Evolutionary conservation across 768 basidiomycete genomes (phyloP), one percentile per base, ranked within the genome.

Genomic region (Neoboletus magnificus): DNA sequence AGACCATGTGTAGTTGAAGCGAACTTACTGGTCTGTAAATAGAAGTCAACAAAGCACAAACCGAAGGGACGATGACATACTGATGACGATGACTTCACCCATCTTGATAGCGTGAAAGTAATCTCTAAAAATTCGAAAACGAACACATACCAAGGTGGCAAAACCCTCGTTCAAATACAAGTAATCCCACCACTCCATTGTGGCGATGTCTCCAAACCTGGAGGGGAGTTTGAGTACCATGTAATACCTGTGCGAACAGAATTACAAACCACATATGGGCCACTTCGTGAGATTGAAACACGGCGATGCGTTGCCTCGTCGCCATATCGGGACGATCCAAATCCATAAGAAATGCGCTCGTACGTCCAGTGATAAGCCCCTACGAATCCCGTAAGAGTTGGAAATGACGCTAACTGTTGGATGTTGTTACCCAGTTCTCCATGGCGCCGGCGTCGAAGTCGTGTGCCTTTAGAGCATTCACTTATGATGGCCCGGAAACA

Each of bases 361-460:
- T 94, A 42, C 94, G 77, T 20, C 94, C 95, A 15, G 89, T 95
- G 67, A 97, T 97, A 54, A 96, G 75, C 27, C 91, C 92, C 82
- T 81, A 57, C 10, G n/a, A 30, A 40, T n/a, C 12, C 1, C 5
- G 23, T 58, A 25, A 70, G 45, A 48, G 13, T 43, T 39, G 11
- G 25, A n/a, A 40, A 42, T 48, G 18, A 47, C 25, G 25, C 11
- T 3, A 3, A 58, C 3, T 29, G 3, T 40, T 42, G 5, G 33
- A 45, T 5, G 16, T 41, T 20, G 39, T 49, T 64, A 79, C 82
- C 90, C 90, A 93, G 70, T 93, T 94, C 72, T 97, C 95, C 94
- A 95, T 94, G 5, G 89, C 88, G 55, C 86, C 91, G 32, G 88
- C 86, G 66, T 96, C 93, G 62, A 97, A 97, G 68, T 97, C 94